phyloP scores from a whole-genome alignment of 2,329 filamentous ascomycete species.

The Fusarium gaditjirri region DNA sequence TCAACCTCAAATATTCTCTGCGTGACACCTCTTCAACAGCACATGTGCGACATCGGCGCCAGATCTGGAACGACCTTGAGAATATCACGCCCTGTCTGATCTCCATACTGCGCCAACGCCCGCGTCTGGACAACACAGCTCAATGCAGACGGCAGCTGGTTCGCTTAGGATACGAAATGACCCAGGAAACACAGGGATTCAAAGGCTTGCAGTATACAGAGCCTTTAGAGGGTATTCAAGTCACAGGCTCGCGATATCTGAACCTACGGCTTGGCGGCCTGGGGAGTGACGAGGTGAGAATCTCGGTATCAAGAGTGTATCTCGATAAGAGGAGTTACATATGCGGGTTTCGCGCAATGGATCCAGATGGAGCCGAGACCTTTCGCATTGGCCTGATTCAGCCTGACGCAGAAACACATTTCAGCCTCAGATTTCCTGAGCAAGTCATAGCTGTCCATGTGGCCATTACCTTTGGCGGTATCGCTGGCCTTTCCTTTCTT shows the following conservation, averaged over 20 bases:
- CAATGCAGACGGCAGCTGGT: not conserved
- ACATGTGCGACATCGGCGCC: not conserved
- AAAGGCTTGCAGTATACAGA: fast-evolving
- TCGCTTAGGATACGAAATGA: not conserved
- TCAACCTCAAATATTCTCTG: not conserved
- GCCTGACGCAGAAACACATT: not conserved
- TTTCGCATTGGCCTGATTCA: not conserved
- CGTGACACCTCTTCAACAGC: not conserved
- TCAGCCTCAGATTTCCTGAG: not conserved
- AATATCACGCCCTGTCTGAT: not conserved
- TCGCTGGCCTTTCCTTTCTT: not conserved
- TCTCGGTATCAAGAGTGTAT: not conserved
- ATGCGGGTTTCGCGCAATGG: not conserved
- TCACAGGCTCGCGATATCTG: not conserved
- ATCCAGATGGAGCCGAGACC: fast-evolving
- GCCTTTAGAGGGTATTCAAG: fast-evolving
- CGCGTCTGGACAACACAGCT: fast-evolving
- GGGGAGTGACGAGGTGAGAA: not conserved
- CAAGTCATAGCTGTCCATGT: not conserved
- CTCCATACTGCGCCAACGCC: not conserved
- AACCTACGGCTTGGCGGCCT: not conserved
- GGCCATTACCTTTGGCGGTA: not conserved
- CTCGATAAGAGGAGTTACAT: not conserved
- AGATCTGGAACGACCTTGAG: not conserved
- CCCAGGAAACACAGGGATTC: not conserved